phyloP scores from a whole-genome alignment of 2,329 filamentous ascomycete species.

The Apiospora phragmitis region DNA sequence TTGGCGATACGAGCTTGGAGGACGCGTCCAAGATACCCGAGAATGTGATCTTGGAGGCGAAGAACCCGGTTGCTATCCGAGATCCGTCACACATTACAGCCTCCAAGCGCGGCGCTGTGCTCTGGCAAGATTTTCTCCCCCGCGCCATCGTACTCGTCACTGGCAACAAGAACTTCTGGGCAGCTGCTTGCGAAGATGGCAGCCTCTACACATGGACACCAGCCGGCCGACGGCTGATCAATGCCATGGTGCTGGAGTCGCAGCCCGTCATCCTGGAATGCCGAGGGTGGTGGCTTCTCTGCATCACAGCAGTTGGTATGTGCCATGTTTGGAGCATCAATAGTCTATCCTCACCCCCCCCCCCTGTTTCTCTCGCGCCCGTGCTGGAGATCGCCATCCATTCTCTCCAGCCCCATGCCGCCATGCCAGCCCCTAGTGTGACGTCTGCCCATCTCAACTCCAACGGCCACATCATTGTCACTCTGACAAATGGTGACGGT shows the following conservation, averaged over 20 bases:
- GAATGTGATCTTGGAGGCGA: constrained; percentile 82
- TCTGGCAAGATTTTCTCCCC: constrained; percentile 95
- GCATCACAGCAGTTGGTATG: constrained; percentile 83
- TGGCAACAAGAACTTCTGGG: constrained; percentile 89
- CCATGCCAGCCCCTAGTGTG: constrained; percentile 78
- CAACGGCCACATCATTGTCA: constrained; percentile 82
- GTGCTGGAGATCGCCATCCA: constrained; percentile 85
- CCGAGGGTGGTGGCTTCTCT: constrained; percentile 84
- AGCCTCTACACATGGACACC: constrained; percentile 90
- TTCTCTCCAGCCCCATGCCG: constrained; percentile 71
- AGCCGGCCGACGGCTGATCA: constrained; percentile 81
- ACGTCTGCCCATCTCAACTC: constrained; percentile 92
- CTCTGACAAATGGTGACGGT: constrained; percentile 90
- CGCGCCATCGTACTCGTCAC: constrained; percentile 85
- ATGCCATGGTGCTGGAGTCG: constrained; percentile 82
- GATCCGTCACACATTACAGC: constrained; percentile 85
- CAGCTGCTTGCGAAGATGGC: constrained; percentile 90
- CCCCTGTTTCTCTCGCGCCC: constrained; percentile 84
- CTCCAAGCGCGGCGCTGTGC: constrained; percentile 72
- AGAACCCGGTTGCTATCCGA: constrained; percentile 73
- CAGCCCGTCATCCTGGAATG: constrained; percentile 94
- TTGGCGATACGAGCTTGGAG: constrained; percentile 53
- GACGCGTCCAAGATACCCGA: constrained; percentile 65
- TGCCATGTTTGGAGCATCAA: constrained; percentile 94
- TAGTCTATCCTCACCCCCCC: constrained; percentile 79